Evolutionary conservation across 768 basidiomycete genomes (phyloP).

Genomic region (Podaxis sp.): DNA sequence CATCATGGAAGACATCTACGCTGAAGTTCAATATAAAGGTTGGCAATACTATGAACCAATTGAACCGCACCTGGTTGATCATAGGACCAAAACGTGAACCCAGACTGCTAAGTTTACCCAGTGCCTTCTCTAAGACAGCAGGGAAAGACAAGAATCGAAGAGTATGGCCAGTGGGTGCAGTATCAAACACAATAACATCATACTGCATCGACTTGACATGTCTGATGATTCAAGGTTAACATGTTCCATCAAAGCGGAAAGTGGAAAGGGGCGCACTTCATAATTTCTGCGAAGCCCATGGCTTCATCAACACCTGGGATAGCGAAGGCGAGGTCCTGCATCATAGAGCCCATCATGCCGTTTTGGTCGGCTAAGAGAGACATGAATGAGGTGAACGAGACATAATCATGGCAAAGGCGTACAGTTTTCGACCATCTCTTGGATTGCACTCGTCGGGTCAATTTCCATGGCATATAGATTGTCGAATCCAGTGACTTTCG

Average conservation of each 20-base stretch:
- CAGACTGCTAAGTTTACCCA: constrained; percentile 92
- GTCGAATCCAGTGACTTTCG: constrained; percentile 94
- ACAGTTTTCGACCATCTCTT: constrained; percentile 99
- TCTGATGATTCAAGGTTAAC: constrained; percentile 41
- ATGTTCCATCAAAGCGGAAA: background rate
- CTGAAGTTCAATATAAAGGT: background rate
- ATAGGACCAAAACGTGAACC: constrained; percentile 96
- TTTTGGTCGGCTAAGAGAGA: constrained; percentile 70
- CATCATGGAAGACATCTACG: constrained; percentile 93
- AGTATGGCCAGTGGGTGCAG: constrained; percentile 98
- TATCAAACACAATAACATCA: constrained; percentile 99
- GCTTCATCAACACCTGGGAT: constrained; percentile 99
- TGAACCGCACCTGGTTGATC: constrained; percentile 70
- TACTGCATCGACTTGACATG: constrained; percentile 99
- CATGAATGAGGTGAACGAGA: constrained; percentile 3
- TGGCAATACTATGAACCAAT: background rate
- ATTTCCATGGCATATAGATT: constrained; percentile 99
- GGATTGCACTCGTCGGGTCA: constrained; percentile 95
- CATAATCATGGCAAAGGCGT: constrained; percentile 22
- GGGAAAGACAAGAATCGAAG: constrained; percentile 99
- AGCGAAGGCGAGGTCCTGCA: constrained; percentile 99
- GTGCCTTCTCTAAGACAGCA: constrained; percentile 93
- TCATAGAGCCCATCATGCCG: constrained; percentile 98
- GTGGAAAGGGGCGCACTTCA: constrained; percentile 70
- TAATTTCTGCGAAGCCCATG: constrained; percentile 99